Conservation (phyloP, 352 stramenopile species). For the Phytophthora melonis region DNA sequence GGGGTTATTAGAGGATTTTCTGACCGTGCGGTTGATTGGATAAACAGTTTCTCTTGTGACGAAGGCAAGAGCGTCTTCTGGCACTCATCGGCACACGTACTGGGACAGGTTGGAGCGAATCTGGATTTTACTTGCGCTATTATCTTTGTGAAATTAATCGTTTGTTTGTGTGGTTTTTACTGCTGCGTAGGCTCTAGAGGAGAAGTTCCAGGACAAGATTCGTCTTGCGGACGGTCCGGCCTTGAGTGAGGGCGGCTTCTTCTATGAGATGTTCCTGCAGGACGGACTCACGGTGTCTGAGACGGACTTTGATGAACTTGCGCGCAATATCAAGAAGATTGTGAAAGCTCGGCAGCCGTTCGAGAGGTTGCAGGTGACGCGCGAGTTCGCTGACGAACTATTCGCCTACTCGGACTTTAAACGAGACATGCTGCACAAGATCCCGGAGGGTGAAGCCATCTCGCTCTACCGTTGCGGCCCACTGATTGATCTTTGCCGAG, state of each 20-base stretch:
- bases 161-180: neutral
- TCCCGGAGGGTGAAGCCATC: constrained; percentile 92
- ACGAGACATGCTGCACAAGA: constrained; percentile 97
- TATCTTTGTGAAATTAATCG: too few species aligned
- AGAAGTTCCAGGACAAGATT: constrained; percentile 96
- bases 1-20: neutral
- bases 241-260: constrained; percentile 97
- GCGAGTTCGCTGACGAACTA: constrained; percentile 92
- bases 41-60: constrained; percentile 66
- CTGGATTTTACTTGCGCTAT: neutral
- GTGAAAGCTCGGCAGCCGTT: constrained; percentile 95
- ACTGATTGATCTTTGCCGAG: constrained; percentile 98
- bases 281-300: constrained; percentile 77
- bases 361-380: constrained; percentile 89
- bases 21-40: constrained; percentile 7
- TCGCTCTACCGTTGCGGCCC: constrained; percentile 98
- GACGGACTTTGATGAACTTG: constrained; percentile 80
- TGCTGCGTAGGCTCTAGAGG: constrained; percentile 92
- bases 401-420: constrained; percentile 97
- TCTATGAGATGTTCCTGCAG: constrained; percentile 95
- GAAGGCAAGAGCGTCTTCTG: constrained; percentile 93
- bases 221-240: constrained; percentile 95
- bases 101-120: constrained; percentile 80
- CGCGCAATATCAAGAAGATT: constrained; percentile 95
- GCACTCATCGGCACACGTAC: constrained; percentile 99